Percentiles rank a stretch among this genome's conserved stretches.
phyloP scores from a whole-genome alignment of 2,329 filamentous ascomycete species.

The Delphinella strobiligena region DNA sequence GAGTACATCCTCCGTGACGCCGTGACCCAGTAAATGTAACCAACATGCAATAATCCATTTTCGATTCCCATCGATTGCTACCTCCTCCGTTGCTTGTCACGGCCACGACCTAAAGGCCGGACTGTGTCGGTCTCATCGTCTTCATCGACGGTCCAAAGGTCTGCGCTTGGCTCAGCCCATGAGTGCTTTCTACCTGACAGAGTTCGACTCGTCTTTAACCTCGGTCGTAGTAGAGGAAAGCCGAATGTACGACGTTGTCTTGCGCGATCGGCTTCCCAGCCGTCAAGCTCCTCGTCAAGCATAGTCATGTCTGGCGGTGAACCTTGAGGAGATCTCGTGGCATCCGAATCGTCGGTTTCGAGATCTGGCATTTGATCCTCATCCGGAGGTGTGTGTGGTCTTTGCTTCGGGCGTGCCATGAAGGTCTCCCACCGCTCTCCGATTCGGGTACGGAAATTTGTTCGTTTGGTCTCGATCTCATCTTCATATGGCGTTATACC shows the following conservation, averaged over 20 bases:
- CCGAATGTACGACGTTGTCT: slow-evolving; percentile 17
- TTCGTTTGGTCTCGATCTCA: slow-evolving; percentile 15
- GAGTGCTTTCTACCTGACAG: slow-evolving; percentile 28
- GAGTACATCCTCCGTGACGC: too few relatives aligned
- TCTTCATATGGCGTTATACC: slow-evolving; percentile 18
- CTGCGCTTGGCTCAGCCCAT: slow-evolving; percentile 28
- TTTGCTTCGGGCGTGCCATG: slow-evolving; percentile 23
- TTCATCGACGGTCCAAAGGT: slow-evolving; percentile 30
- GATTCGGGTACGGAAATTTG: slow-evolving; percentile 26
- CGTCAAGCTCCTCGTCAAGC: slow-evolving; percentile 8
- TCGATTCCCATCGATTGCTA: too few relatives aligned
- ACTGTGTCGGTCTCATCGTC: slow-evolving; percentile 20
- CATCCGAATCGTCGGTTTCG: slow-evolving; percentile 10
- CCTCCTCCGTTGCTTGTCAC: not conserved
- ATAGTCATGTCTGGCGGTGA: slow-evolving; percentile 6
- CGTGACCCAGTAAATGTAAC: not conserved
- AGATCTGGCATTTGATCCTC: slow-evolving; percentile 11
- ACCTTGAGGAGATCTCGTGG: slow-evolving; percentile 5
- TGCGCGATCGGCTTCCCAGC: slow-evolving; percentile 22
- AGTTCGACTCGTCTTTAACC: slow-evolving; percentile 20
- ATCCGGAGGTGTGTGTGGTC: slow-evolving; percentile 18
- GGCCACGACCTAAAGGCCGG: not conserved
- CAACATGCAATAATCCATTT: not conserved
- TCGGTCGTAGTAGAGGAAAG: slow-evolving; percentile 8
- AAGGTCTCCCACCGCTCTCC: slow-evolving; percentile 29